A percentile compares a stretch with the other conserved stretches of the same genome.
Evolutionary conservation across 257 asterid genomes (phyloP).

Genomic region (Solanum ahanhuiri): DNA sequence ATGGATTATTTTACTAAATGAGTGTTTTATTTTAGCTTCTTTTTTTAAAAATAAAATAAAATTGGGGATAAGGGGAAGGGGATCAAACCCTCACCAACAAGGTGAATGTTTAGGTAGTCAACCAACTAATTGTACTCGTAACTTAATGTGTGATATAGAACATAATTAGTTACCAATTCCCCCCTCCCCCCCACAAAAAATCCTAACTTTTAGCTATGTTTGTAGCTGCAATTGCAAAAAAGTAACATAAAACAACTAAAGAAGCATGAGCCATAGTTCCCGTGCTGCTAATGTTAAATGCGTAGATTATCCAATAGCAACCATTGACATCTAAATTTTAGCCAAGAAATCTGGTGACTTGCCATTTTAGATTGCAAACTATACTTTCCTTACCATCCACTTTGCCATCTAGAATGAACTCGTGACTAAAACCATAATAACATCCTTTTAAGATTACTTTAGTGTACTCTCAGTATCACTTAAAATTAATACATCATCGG

Average conservation of each 20-base stretch:
- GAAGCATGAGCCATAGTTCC: neutral
- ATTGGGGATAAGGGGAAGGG: neutral
- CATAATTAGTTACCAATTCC: neutral
- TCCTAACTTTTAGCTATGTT: neutral
- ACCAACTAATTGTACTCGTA: neutral
- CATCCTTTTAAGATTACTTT: neutral
- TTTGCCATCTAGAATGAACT: neutral
- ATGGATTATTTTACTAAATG: neutral
- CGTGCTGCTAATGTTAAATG: neutral
- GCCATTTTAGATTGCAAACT: neutral
- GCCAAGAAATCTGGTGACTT: neutral
- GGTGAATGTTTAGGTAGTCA: neutral
- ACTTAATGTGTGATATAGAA: neutral
- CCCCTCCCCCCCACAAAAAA: no score
- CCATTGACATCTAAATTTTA: neutral
- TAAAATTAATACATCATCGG: neutral
- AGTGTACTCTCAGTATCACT: neutral
- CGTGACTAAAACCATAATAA: neutral
- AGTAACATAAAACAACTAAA: neutral
- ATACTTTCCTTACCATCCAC: neutral
- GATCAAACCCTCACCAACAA: neutral
- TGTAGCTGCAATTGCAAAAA: neutral
- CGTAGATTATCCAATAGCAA: neutral
- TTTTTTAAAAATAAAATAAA: no score
- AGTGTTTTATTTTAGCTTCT: neutral